A percentile compares a stretch with the other conserved stretches of the same genome.
These are phyloP conservation scores for Kokia cookei DNA, from an alignment of 441 rosid species.

Conservation along the genomic window DNA sequence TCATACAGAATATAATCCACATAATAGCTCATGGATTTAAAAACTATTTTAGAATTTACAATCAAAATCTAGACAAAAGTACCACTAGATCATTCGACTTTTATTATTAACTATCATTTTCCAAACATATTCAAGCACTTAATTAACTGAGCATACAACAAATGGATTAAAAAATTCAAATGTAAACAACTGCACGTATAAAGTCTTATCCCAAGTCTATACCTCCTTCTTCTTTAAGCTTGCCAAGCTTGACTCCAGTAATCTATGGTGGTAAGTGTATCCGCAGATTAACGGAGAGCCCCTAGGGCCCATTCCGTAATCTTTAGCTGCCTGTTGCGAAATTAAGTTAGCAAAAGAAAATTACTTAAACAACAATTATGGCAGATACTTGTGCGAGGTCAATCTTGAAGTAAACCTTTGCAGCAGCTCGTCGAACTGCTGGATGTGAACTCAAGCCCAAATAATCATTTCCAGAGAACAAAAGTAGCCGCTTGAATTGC, in stretches of 20 bases:
- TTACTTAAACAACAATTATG: not conserved
- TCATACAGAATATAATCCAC: not conserved
- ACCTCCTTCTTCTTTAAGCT: constrained; percentile 89
- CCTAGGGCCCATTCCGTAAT: constrained; percentile 94
- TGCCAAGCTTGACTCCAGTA: constrained; percentile 76
- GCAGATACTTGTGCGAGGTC: not conserved
- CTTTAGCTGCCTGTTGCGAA: constrained; percentile 61
- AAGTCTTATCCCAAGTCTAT: constrained; percentile 8
- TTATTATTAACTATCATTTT: not conserved
- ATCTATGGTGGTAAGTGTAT: constrained; percentile 78
- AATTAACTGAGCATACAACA: not conserved
- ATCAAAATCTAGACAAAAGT: not conserved
- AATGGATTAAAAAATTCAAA: not conserved
- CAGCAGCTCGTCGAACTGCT: constrained; percentile 55
- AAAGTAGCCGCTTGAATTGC: constrained; percentile 55
- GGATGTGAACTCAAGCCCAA: constrained; percentile 96
- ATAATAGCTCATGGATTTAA: not conserved
- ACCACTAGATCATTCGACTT: not conserved
- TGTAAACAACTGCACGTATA: not conserved
- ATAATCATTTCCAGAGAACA: constrained; percentile 95
- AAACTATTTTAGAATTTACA: not conserved
- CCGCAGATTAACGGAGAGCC: constrained; percentile 94
- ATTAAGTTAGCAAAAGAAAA: not conserved
- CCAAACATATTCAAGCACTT: not conserved
- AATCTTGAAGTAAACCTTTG: constrained; percentile 41